Percentiles rank a stretch among this genome's conserved stretches.
Conservation (phyloP, 2,329 filamentous ascomycete species). For the Talaromyces atroroseus region DNA sequence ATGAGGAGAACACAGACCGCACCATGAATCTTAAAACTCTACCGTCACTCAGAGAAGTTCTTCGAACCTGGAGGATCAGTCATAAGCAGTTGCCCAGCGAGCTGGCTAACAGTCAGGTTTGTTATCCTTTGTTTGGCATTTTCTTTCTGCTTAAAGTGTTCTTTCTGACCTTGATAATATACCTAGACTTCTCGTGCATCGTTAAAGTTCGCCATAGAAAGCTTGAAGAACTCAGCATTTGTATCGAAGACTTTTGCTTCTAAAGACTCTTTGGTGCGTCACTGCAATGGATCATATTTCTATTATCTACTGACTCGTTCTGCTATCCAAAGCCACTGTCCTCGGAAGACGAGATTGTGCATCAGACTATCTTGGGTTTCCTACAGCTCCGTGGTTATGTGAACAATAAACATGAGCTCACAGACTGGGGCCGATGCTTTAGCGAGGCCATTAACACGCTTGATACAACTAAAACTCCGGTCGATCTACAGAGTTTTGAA, state of each 20-base stretch:
- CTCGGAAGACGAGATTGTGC: slow-evolving; percentile 64
- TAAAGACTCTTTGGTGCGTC: slow-evolving; percentile 41
- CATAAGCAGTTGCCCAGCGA: slow-evolving; percentile 46
- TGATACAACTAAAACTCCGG: background rate
- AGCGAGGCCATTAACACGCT: slow-evolving; percentile 55
- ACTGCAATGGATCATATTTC: slow-evolving; percentile 8
- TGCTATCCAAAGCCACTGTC: slow-evolving; percentile 40
- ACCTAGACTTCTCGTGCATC: slow-evolving; percentile 24
- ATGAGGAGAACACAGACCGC: slow-evolving; percentile 60
- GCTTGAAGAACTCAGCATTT: slow-evolving; percentile 66
- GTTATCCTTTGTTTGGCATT: slow-evolving; percentile 4
- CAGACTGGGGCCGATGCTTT: slow-evolving; percentile 76
- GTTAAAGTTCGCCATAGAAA: slow-evolving; percentile 48
- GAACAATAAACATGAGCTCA: slow-evolving; percentile 70
- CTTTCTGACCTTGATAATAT: slow-evolving; percentile 2
- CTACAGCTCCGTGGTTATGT: slow-evolving; percentile 84
- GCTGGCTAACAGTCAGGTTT: slow-evolving; percentile 28
- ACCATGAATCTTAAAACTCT: slow-evolving; percentile 60
- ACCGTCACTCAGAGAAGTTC: slow-evolving; percentile 49
- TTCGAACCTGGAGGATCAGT: slow-evolving; percentile 68
- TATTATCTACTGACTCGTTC: background rate
- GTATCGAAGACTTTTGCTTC: slow-evolving; percentile 61
- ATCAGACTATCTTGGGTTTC: slow-evolving; percentile 82
- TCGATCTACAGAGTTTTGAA: slow-evolving; percentile 42
- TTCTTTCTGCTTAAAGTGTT: background rate